Base-by-base conservation (phyloP, 164 flowering plant species). In the Vitis riparia region DNA sequence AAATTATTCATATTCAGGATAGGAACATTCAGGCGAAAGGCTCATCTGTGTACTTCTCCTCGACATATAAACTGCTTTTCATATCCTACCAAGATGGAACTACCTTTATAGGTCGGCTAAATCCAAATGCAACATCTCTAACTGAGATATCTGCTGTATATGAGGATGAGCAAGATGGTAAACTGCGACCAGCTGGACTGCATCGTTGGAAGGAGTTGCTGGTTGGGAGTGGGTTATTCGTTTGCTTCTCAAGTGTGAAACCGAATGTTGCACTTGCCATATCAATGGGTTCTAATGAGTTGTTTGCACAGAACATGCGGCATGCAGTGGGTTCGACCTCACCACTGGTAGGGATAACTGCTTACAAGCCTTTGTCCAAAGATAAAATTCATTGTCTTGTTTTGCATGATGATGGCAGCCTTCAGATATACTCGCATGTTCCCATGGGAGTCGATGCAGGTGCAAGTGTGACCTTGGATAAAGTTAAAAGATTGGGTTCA, bases 321-420 rank as follows among this genome's bases (percentile, higher is more conserved):
- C 89, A 88, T 77, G 77, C 94, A 29, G 88, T 76, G 53, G 89
- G 95, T 55, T 88, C 97, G 59, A 68, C 91, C 29, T 87, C 90
- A 68, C 91, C 95, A 49, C 62, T 89, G 60, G 99, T 96, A 73
- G 99, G 99, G 57, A 79, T 92, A 52, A 82, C 93, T 73, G 97
- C 97, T 49, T 91, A 93, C 73, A 96, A 85, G 84, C 99, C 97
- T 66, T 73, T 96, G 64, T 88, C 99, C 51, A 93, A 93, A 83
- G 94, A 92, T 78, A 96, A 89, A 80, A 74, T 89, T 51, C 95
- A 93, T 63, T 82, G 88, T 81, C 91, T 96, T 79, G 86, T 88
- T 65, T 80, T 96, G 66, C 94, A 93, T 83, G 99, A 96, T 75
- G 99, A 96, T 85, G 99, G 99, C 44, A 96, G 99, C 81, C 98